phyloP scores from a whole-genome alignment of 257 asterid genomes.

The Cynanchum wilfordii region DNA sequence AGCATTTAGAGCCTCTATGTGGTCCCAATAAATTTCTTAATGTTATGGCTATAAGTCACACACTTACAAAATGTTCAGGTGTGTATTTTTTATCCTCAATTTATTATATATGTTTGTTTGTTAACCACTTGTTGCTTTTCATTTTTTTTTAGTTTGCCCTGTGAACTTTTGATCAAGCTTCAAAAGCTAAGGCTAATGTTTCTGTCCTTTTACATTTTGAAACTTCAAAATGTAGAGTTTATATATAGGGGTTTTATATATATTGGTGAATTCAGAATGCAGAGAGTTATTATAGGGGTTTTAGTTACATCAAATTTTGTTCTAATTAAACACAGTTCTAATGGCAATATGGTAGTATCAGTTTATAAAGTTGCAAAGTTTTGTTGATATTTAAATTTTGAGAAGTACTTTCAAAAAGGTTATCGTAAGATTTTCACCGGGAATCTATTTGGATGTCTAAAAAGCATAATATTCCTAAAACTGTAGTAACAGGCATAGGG shows the following conservation, averaged over 20 bases:
- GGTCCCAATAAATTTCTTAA: constrained; percentile 48
- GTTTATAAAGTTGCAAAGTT: neutral
- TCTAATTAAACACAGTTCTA: neutral
- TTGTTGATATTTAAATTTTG: neutral
- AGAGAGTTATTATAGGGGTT: neutral
- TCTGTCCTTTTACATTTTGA: neutral
- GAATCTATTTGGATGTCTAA: neutral
- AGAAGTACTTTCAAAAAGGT: neutral
- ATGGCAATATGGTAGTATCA: neutral
- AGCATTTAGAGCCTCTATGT: constrained; percentile 36
- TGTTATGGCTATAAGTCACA: constrained; percentile 39
- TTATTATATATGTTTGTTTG: too few species aligned
- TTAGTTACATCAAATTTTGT: neutral
- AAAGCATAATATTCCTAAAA: neutral
- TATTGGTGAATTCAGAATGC: too few species aligned
- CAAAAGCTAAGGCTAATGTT: neutral
- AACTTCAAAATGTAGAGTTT: neutral
- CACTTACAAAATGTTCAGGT: constrained; percentile 42
- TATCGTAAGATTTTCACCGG: neutral
- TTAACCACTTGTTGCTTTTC: neutral
- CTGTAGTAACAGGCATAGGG: neutral
- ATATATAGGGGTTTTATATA: too few species aligned
- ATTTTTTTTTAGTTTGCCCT: neutral
- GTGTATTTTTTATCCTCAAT: too few species aligned
- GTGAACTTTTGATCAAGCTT: neutral